Base-by-base conservation (phyloP, 179 eudicot genomes). In the Spinacia oleracea region DNA sequence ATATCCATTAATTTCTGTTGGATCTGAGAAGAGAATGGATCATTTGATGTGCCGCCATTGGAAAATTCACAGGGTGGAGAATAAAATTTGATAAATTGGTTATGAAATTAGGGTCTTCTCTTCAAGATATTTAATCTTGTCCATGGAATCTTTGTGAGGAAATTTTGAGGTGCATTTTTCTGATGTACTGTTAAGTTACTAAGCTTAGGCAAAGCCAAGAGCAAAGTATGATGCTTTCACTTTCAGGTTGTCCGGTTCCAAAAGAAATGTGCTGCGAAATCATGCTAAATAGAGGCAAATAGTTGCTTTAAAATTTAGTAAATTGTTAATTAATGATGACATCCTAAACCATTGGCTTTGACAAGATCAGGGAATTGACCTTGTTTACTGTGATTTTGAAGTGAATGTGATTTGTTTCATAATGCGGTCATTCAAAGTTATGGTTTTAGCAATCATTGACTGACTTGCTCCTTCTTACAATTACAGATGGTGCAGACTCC, bases 401-500 rank as follows among this genome's bases (percentile, higher is more conserved):
- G 29, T 53, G 58, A 53, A 53, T 53, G 58, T 53, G 58, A 53
- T 18, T 18, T 53, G 58, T 53, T 53, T 53, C 23, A 53, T 53
- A 35, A 27, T 6, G 6, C 0, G 2, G 46, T 70, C 16, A 20
- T 18, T 14, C 40, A 38, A 60, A 65, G 34, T 60, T 51, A 27
- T 70, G 38, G 18, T 51, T 76, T 27, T 12, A 70, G 59, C 56
- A 2, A 3, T 63, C 18, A 35, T n/a, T 71, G 48, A 25, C 68
- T 46, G 60, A 31, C 14, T 18, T 29, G 56, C 73, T 73, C 51
- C 9, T 40, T 35, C 32, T 35, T 63, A 29, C 60, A 56, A 79
- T 53, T 85, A 80, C 83, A 95, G 97, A 93, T 93, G 98, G 90
- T 82, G 43, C 92, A 95, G 43, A 95, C 98, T 60, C 98, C 98